Conservation (phyloP, 2,329 filamentous ascomycete species). For the Escovopsis weberi region DNA sequence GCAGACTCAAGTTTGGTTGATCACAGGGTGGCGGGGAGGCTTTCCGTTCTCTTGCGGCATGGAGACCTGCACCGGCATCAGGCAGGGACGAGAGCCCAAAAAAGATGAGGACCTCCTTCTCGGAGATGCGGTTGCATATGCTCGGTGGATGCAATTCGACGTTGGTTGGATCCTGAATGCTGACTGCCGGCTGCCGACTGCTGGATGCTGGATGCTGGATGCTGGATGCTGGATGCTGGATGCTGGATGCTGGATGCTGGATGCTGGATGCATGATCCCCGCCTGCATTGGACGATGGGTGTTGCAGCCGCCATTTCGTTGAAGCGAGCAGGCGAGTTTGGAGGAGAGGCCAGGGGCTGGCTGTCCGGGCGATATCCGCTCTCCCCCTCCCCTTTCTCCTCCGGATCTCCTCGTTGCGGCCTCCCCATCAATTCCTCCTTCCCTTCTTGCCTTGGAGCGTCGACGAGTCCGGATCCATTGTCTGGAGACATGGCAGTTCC, state of each 20-base stretch:
- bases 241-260: too few species aligned
- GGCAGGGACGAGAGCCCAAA: not conserved
- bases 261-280: not conserved
- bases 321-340: not conserved
- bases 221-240: not conserved
- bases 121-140: not conserved
- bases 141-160: not conserved
- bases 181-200: too few species aligned
- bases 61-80: too few species aligned
- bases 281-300: not conserved
- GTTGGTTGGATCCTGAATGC: not conserved
- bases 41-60: not conserved
- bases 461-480: too few species aligned
- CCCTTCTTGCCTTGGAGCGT: too few species aligned
- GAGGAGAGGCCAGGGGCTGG: not conserved
- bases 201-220: not conserved
- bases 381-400: too few species aligned
- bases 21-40: not conserved
- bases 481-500: too few species aligned
- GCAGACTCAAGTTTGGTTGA: constrained; percentile 44
- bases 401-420: too few species aligned
- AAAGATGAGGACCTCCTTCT: not conserved
- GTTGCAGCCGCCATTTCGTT: not conserved
- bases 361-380: too few species aligned
- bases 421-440: too few species aligned